Evolutionary conservation across 192 early-diverging fungal genomes (phyloP), one percentile per base, ranked within the genome.

Genomic region (Linnemannia elongata): DNA sequence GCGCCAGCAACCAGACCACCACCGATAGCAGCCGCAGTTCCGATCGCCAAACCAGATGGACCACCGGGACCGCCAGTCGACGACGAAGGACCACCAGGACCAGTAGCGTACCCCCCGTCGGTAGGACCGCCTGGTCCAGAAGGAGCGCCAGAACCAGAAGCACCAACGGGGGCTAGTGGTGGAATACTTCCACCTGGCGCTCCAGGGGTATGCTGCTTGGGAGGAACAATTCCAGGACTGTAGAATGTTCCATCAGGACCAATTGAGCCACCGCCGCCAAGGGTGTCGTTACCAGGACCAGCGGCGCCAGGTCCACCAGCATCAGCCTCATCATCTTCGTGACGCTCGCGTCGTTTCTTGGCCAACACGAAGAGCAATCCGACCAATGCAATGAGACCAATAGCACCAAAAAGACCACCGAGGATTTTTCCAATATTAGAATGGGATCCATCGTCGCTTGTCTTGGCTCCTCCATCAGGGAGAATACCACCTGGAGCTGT

Each of bases 351-450:
- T 52, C 83, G 83, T 22, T 74, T 66, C n/a, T 72, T 79, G 35
- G 78, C 78, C 5, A 52, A 44, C n/a, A 84, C 12, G 42, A 84
- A 84, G 54, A 85, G 39, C 15, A 85, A 27, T 7, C 73, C 63
- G 1, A 85, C 74, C 15, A 85, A 54, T 0, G 78, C 78, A 54
- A 85, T 72, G 12, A 85, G 35, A 35, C 44, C 74, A 6, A 77
- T 0, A 22, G 38, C 60, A 18, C 66, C 83, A 47, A 85, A 55
- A 22, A 72, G 0, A n/a, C 74, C 75, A 35, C 83, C 83, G 22
- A 85, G 18, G 20, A 85, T 77, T 1, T 57, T 36, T 1, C n/a
- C 78, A 1, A 24, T 42, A 13, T 66, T 47, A 8, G 54, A 69
- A 15, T 54, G 57, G n/a, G 38, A 20, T 17, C 42, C 69, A 9